Conservation (phyloP, 1,284 basidiomycete species). For the Vanrija humicola region DNA sequence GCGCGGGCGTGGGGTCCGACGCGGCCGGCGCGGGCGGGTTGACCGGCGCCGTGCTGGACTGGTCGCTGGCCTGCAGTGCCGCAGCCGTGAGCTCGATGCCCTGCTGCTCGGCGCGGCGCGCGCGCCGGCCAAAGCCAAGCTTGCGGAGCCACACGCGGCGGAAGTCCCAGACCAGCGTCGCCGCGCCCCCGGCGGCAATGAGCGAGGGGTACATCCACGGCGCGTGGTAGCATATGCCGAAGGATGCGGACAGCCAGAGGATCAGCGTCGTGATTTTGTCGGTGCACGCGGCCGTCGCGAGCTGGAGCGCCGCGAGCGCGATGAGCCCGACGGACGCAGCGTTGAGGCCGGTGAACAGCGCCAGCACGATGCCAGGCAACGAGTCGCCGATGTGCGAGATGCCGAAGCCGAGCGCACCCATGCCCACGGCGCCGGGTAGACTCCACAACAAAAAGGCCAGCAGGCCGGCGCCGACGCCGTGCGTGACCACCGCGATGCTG, state of each 20-base stretch:
- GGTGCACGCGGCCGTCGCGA: constrained; percentile 54
- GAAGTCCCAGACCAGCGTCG: constrained; percentile 42
- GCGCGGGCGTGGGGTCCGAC: neutral
- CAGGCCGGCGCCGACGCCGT: constrained; percentile 45
- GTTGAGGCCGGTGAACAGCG: constrained; percentile 58
- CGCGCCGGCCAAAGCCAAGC: neutral
- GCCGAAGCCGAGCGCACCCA: constrained; percentile 56
- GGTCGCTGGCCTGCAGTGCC: neutral
- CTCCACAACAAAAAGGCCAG: constrained; percentile 48
- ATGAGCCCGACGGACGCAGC: constrained; percentile 59
- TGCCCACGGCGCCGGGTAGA: constrained; percentile 55
- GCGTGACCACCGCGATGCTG: constrained; percentile 44
- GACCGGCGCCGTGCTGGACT: neutral
- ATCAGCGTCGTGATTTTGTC: constrained; percentile 54
- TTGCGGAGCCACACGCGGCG: constrained; percentile 14
- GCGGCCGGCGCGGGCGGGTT: neutral
- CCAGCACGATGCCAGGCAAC: constrained; percentile 55
- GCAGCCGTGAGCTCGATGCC: neutral
- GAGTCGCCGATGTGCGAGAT: constrained; percentile 52
- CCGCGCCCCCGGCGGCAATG: constrained; percentile 41
- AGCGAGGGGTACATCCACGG: constrained; percentile 51
- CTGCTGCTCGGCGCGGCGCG: neutral
- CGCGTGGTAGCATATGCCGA: constrained; percentile 57
- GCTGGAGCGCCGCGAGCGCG: constrained; percentile 57
- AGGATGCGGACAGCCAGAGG: constrained; percentile 53